Evolutionary conservation across 2,329 filamentous ascomycete species (phyloP), one percentile per base, ranked within the genome.

Genomic region (Pseudocercospora cruenta): DNA sequence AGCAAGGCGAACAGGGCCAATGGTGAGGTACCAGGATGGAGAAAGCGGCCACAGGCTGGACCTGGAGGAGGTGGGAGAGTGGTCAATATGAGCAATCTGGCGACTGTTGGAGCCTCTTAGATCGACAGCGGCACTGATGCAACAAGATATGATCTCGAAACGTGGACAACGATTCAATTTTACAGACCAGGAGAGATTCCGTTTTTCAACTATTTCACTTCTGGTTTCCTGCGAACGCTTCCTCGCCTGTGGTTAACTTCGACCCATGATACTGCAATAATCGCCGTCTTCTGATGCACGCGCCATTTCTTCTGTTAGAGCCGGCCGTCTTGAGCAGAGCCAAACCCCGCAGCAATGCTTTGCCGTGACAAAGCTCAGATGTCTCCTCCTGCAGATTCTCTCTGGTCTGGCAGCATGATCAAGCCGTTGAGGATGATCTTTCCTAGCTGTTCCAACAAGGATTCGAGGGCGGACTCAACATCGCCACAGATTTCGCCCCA

Each of bases 1-100:
- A 83, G 86, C 36, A 86, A 86, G 69, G 85, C 88, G 63, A 19
- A 84, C 81, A 57, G 83, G 86, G 45, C 85, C 86, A 68, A 85
- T 87, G 65, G 84, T 86, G 53, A 86, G 0, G 89, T 94, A 43
- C 90, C 91, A 0, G 92, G 91, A 0, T 95, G 91, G 92, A 91
- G 93, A 8, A 86, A 84, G 64, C 67, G 45, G 66, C 53, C 71
- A 53, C 65, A 72, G 60, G 58, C 72, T 45, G 68, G 67, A 19
- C 60, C 72, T 64, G 78, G 64, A 10, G 68, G 79, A n/a, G 43
- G 39, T n/a, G 79, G 81, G 26, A 83, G 84, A 47, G 85, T 89
- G 14, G 81, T 90, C 4, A 86, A 86, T 73, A 74, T 90, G 64
- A 82, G 80, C 60, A 85, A 85, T 4, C 85, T 84, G 22, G 83